A percentile compares a stretch with the other conserved stretches of the same genome.
These are phyloP conservation scores for Kodamaea neixiangensis DNA, from an alignment of 805 yeast genomes.

Conservation along the genomic window DNA sequence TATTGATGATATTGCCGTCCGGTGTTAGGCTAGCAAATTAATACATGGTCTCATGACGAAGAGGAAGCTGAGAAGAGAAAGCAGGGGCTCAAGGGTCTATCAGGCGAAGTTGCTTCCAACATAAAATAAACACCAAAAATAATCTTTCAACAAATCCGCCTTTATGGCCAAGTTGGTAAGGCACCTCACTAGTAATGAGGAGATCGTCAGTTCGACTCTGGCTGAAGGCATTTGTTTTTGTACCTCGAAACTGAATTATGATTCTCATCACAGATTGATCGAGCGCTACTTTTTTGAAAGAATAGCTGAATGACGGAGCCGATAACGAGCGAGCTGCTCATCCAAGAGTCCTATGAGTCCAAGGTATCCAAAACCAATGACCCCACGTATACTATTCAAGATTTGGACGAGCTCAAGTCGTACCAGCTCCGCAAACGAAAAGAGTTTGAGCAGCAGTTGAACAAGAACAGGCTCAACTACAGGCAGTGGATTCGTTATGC, in stretches of 20 bases:
- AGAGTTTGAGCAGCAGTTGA: constrained; percentile 84
- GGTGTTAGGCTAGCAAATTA: too few relatives aligned
- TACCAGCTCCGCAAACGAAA: constrained; percentile 73
- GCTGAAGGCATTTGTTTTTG: constrained; percentile 8
- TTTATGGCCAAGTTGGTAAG: constrained; percentile 12
- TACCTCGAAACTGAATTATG: neutral
- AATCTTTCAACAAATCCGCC: constrained; percentile 2
- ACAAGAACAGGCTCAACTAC: constrained; percentile 76
- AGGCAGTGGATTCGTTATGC: constrained; percentile 95
- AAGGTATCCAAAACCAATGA: constrained; percentile 25
- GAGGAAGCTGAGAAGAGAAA: too few relatives aligned
- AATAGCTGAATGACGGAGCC: constrained; percentile 10
- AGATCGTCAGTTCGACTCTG: constrained; percentile 13
- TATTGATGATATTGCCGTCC: too few relatives aligned
- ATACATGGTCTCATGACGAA: too few relatives aligned
- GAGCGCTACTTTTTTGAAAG: neutral
- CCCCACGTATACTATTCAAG: constrained; percentile 48
- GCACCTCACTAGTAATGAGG: constrained; percentile 13
- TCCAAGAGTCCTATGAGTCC: constrained; percentile 34
- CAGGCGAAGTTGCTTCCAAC: too few relatives aligned
- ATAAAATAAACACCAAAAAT: neutral
- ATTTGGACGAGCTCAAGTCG: constrained; percentile 78
- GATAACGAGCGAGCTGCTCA: constrained; percentile 39
- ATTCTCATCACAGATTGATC: neutral
- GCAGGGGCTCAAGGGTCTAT: too few relatives aligned